Evolutionary conservation across 2,329 filamentous ascomycete genomes (phyloP), one percentile per base, ranked within the genome.

Genomic region (Macrophomina phaseolina): DNA sequence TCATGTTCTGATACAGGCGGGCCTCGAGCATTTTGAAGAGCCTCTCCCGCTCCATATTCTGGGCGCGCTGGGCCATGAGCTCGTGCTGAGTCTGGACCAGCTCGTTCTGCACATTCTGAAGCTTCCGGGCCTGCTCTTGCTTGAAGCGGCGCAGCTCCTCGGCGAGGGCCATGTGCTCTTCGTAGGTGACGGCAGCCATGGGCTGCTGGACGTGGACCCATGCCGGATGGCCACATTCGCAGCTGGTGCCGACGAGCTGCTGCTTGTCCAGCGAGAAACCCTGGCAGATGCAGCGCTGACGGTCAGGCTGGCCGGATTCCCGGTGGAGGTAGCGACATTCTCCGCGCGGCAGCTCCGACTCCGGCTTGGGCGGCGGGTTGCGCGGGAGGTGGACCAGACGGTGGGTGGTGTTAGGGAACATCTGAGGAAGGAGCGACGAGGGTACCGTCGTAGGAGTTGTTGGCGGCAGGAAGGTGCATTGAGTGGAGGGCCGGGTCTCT

Each of bases 141-240:
- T 72, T 75, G 65, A 79, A 67, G 18, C 71, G 67, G 70, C 76
- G 76, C 72, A 79, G 71, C 64, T 79, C 74, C 62, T 79, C 76
- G n/a, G 78, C 68, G 6, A 79, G 71, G 1, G 73, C 71, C 4
- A 73, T 61, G 65, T 79, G 77, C 67, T 79, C 73, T 30, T 79
- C 77, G 66, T 75, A 72, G 45, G 78, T 74, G 36, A 79, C 77
- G 5, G 72, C 70, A 4, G 74, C 73, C 28, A 75, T 63, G 9
- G 76, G 74, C 67, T 79, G 74, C 5, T 73, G 70, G 67, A 79
- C 77, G 69, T 83, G 81, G 69, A 80, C 78, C 77, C 81, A 83
- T 70, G 81, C 81, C 71, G 81, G 81, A 71, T 83, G 81, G 14
- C 81, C 81, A 70, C 81, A 83, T 23, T 80, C 80, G 69, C 81